Evolutionary conservation across 805 yeast genomes (phyloP).

Genomic region (Ogataea pignaliae): DNA sequence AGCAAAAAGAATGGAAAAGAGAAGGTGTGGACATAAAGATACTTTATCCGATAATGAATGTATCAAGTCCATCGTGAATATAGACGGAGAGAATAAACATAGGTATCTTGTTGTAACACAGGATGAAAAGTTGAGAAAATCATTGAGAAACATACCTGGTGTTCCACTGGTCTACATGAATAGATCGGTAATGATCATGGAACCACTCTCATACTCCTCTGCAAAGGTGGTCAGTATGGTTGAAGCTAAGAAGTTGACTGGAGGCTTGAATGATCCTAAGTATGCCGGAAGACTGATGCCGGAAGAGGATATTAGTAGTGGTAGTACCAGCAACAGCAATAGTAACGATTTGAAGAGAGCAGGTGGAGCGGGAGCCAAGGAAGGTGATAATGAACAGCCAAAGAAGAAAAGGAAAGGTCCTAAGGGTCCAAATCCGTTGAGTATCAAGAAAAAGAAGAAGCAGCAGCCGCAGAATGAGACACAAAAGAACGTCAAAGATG

Average conservation of each 20-base stretch:
- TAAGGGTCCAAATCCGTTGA: slow-evolving; percentile 85
- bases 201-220: slow-evolving; percentile 79
- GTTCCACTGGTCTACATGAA: slow-evolving; percentile 85
- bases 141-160: slow-evolving; percentile 76
- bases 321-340: too few relatives aligned
- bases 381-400: slow-evolving; percentile 15
- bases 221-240: slow-evolving; percentile 40
- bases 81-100: slow-evolving; percentile 80
- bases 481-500: slow-evolving; percentile 16
- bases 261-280: slow-evolving; percentile 70
- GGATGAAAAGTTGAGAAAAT: slow-evolving; percentile 61
- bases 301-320: slow-evolving; percentile 12
- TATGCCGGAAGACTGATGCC: slow-evolving; percentile 38
- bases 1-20: slow-evolving; percentile 83
- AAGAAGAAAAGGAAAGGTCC: slow-evolving; percentile 61
- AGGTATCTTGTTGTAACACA: slow-evolving; percentile 89
- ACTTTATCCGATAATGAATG: slow-evolving; percentile 65
- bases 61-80: slow-evolving; percentile 60
- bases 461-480: slow-evolving; percentile 12
- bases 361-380: slow-evolving; percentile 13
- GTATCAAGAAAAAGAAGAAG: slow-evolving; percentile 63
- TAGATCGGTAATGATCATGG: slow-evolving; percentile 93
- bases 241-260: slow-evolving; percentile 66
- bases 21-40: slow-evolving; percentile 78
- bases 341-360: background rate